Conservation (phyloP, 2,329 filamentous ascomycete genomes). For the Alternaria rosae region DNA sequence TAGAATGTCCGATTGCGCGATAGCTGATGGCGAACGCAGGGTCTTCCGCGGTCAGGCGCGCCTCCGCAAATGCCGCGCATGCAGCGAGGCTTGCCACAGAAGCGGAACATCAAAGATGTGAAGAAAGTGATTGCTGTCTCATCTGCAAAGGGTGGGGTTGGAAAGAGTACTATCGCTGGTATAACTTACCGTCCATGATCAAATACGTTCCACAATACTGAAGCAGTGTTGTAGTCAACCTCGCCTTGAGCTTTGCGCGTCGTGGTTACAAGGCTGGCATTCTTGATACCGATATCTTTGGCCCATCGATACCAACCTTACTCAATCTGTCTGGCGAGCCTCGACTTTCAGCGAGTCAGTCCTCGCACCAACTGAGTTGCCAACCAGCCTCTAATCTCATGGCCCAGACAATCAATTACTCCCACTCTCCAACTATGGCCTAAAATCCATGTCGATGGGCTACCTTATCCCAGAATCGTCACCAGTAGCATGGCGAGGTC, state of each 20-base stretch:
- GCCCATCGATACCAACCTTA: constrained; percentile 90
- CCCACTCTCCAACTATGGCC: constrained; percentile 90
- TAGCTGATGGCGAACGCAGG: constrained; percentile 60
- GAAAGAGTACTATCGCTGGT: constrained; percentile 93
- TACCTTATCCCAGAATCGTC: constrained; percentile 82
- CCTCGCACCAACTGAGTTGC: neutral
- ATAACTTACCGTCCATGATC: constrained; percentile 15
- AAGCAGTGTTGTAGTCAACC: constrained; percentile 64
- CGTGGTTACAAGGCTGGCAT: constrained; percentile 84
- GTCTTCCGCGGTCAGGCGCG: constrained; percentile 77
- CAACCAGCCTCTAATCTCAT: constrained; percentile 11
- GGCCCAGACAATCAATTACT: constrained; percentile 76
- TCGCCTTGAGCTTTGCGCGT: constrained; percentile 85
- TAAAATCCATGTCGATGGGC: constrained; percentile 99
- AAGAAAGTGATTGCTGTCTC: constrained; percentile 95
- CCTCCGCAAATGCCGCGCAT: constrained; percentile 73
- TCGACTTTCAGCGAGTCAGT: constrained; percentile 73
- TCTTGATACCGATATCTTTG: constrained; percentile 95
- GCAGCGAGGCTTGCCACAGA: constrained; percentile 81
- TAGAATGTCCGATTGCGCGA: neutral
- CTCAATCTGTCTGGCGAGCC: constrained; percentile 84
- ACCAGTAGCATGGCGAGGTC: constrained; percentile 91
- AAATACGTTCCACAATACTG: neutral
- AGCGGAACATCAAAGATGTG: constrained; percentile 82
- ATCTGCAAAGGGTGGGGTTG: constrained; percentile 97